Evolutionary conservation across 345 rosid species (phyloP), one percentile per base, ranked within the genome.

Genomic region (Mercurialis annua): DNA sequence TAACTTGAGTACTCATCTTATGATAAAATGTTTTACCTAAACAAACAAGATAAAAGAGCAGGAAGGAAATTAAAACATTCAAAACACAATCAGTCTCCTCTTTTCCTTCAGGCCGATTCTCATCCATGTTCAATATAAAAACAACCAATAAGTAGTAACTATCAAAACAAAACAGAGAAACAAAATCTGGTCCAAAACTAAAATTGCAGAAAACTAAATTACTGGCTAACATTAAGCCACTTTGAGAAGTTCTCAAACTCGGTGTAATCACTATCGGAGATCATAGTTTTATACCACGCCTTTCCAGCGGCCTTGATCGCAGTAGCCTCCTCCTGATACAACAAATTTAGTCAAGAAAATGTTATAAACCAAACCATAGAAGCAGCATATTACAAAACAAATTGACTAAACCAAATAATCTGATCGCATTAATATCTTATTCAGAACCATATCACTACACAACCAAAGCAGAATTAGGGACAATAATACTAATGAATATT

Each of bases 271-370:
- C 90, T 80, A 80, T 94, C 99, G 0, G 97, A 91, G 20, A 91
- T 87, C 99, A 94, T 94, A 0, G 98, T 91, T 64, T 84, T 70
- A 68, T 89, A 91, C 97, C 97, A 94, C 4, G 97, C 91, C 78
- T 91, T 91, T 4, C 99, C 97, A 2, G 97, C 97, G 11, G 91
- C 81, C 83, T 66, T 89, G 55, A 86, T 69, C 0, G 92, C 87
- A 26, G 78, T 56, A 8, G 91, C 90, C 66, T 91, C 96, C 87
- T 94, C 99, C 99, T 94, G 73, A 2, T 24, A 56, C 20, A 43
- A n/a, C 2, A 68, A 36, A 36, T 36, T 36, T 36, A 36, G 9
- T 40, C 11, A 40, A 40, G 1, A 40, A 34, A 34, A 9, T 34
- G 40, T 34, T 34, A 40, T 2, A 20, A 2, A n/a, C 26, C 23